A percentile compares a stretch with the other conserved stretches of the same genome.
Conservation (phyloP, 805 yeast species). For the Wickerhamiella siamensis region DNA sequence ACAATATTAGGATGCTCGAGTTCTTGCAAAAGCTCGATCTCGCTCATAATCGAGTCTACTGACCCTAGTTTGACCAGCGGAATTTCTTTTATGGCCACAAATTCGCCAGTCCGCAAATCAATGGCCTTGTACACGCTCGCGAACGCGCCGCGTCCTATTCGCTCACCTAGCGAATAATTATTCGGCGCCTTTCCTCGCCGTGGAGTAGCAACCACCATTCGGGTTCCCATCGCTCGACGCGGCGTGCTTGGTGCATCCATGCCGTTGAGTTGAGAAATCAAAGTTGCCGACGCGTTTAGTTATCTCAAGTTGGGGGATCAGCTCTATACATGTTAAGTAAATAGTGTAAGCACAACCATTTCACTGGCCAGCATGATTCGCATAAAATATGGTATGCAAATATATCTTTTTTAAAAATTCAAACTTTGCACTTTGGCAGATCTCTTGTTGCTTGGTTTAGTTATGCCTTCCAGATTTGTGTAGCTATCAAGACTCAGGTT, state of each 20-base stretch:
- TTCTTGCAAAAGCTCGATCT: conserved; percentile 48
- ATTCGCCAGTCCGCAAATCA: conserved; percentile 47
- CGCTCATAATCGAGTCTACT: conserved; percentile 41
- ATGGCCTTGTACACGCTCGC: conserved; percentile 74
- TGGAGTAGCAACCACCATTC: conserved; percentile 18
- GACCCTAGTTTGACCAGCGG: conserved; percentile 31
- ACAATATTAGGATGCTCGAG: conserved; percentile 55
- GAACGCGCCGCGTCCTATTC: conserved; percentile 82
- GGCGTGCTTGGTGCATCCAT: conserved; percentile 3
- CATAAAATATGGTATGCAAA: too few species aligned
- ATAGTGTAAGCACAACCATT: too few species aligned
- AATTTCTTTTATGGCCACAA: conserved; percentile 71
- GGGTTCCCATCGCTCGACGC: conserved; percentile 15
- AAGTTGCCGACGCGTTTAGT: too few species aligned
- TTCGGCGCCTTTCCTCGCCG: conserved; percentile 13
- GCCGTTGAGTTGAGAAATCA: too few species aligned
- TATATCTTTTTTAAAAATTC: too few species aligned
- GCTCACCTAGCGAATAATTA: conserved; percentile 31
- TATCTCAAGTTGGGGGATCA: too few species aligned
- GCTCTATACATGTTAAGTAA: too few species aligned
- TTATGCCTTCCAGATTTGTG: too few species aligned
- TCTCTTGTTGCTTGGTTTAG: too few species aligned
- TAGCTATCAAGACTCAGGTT: too few species aligned
- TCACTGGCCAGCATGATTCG: too few species aligned
- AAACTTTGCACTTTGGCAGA: too few species aligned